Evolutionary conservation across 345 rosid species (phyloP).

Genomic region (Syzygium jambos): DNA sequence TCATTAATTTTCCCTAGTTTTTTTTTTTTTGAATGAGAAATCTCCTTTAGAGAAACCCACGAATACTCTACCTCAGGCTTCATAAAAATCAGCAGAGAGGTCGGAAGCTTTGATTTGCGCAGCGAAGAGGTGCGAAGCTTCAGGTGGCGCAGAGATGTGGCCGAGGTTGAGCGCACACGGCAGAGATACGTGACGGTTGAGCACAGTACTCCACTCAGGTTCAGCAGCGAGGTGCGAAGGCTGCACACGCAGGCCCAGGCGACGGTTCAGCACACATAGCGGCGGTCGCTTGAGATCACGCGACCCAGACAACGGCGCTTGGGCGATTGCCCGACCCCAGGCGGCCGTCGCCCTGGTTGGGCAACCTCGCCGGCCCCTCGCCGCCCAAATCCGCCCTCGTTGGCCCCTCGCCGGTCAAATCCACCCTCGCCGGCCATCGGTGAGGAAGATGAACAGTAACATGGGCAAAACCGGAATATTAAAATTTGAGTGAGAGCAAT

Average conservation of each 20-base stretch:
- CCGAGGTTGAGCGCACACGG: neutral
- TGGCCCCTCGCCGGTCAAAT: too few species aligned
- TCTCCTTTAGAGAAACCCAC: neutral
- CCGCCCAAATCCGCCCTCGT: too few species aligned
- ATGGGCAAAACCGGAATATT: too few species aligned
- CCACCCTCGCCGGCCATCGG: too few species aligned
- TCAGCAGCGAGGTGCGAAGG: neutral
- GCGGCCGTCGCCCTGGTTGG: too few species aligned
- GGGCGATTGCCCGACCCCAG: too few species aligned
- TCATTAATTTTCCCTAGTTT: neutral
- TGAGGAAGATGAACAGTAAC: too few species aligned
- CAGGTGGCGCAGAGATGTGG: neutral
- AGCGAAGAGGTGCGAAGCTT: neutral
- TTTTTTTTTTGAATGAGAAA: neutral
- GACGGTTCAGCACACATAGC: too few species aligned
- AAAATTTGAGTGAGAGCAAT: too few species aligned
- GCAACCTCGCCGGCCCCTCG: too few species aligned
- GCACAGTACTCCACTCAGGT: neutral
- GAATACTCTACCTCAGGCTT: neutral
- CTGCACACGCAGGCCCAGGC: neutral
- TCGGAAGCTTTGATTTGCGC: neutral
- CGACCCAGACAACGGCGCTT: too few species aligned
- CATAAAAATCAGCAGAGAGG: neutral
- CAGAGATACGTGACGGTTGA: rapidly evolving
- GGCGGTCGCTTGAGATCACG: too few species aligned